Percentiles rank a stretch among this genome's conserved stretches.
These are phyloP conservation scores for Aureobasidium sp. DNA, from an alignment of 2,329 filamentous ascomycete species.

Conservation along the genomic window DNA sequence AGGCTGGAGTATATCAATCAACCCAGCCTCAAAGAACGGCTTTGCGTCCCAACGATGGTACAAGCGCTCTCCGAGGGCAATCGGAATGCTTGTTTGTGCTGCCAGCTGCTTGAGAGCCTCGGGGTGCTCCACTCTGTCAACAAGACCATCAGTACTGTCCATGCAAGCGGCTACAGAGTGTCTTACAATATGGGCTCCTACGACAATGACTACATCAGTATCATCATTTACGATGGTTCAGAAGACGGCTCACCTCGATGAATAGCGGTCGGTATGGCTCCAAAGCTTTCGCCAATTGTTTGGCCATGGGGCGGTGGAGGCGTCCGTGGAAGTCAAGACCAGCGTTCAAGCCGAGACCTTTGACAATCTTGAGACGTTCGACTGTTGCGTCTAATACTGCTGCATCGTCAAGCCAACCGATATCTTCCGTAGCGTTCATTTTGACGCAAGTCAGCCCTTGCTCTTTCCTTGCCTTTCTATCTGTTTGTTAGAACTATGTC, in stretches of 20 bases:
- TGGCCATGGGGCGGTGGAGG: slow-evolving; percentile 73
- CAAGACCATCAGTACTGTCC: slow-evolving; percentile 31
- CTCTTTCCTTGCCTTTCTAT: slow-evolving; percentile 43
- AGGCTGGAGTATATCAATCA: slow-evolving; percentile 66
- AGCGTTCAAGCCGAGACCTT: slow-evolving; percentile 61
- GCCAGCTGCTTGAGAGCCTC: slow-evolving; percentile 58
- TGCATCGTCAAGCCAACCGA: slow-evolving; percentile 71
- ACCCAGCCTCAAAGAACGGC: slow-evolving; percentile 60
- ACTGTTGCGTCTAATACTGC: slow-evolving; percentile 55
- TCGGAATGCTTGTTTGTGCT: slow-evolving; percentile 53
- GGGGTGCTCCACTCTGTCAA: slow-evolving; percentile 59
- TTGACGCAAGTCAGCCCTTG: slow-evolving; percentile 64
- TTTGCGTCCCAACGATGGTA: slow-evolving; percentile 69
- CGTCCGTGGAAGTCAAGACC: slow-evolving; percentile 74
- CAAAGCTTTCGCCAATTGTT: slow-evolving; percentile 61
- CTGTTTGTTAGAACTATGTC: background rate
- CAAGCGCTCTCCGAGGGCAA: slow-evolving; percentile 65
- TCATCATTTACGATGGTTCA: background rate
- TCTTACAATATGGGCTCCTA: slow-evolving; percentile 5
- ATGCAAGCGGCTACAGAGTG: background rate
- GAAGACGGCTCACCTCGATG: slow-evolving; percentile 54
- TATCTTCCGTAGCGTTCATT: slow-evolving; percentile 73
- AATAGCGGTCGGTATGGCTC: slow-evolving; percentile 66
- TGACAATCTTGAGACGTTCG: slow-evolving; percentile 61
- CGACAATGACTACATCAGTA: background rate